Conservation (phyloP, 2,329 filamentous ascomycete genomes). For the Monascus ruber region DNA sequence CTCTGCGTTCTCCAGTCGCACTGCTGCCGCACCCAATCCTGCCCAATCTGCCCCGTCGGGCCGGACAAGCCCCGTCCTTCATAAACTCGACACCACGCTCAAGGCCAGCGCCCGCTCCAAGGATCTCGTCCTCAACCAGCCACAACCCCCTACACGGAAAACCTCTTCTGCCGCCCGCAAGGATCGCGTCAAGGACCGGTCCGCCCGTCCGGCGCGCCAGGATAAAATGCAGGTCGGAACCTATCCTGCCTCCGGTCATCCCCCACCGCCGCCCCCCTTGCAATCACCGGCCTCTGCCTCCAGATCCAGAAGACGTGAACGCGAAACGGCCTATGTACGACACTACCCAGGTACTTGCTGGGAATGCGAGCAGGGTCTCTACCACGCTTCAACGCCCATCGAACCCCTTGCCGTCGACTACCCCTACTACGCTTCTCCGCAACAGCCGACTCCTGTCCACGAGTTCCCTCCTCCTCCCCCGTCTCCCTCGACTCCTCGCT, state of each 20-base stretch:
- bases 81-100: conserved; percentile 27
- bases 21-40: conserved; percentile 41
- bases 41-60: conserved; percentile 40
- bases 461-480: conserved; percentile 19
- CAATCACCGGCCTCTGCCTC: conserved; percentile 10
- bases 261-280: conserved; percentile 18
- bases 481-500: conserved; percentile 19
- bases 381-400: conserved; percentile 20
- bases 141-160: neutral
- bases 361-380: conserved; percentile 24
- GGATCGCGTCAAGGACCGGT: conserved; percentile 21
- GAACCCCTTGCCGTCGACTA: conserved; percentile 23
- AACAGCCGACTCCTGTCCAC: conserved; percentile 14
- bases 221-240: conserved; percentile 26
- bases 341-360: conserved; percentile 23
- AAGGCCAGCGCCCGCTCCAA: conserved; percentile 7
- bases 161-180: conserved; percentile 15
- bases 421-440: conserved; percentile 16
- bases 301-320: conserved; percentile 23
- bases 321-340: conserved; percentile 18
- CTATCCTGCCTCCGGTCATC: conserved; percentile 19
- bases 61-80: conserved; percentile 25
- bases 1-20: conserved; percentile 52
- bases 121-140: conserved; percentile 1
- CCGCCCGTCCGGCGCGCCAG: conserved; percentile 15